Evolutionary conservation across 1,139 yeast genomes (phyloP).

Genomic region (Candida labiduridarum): DNA sequence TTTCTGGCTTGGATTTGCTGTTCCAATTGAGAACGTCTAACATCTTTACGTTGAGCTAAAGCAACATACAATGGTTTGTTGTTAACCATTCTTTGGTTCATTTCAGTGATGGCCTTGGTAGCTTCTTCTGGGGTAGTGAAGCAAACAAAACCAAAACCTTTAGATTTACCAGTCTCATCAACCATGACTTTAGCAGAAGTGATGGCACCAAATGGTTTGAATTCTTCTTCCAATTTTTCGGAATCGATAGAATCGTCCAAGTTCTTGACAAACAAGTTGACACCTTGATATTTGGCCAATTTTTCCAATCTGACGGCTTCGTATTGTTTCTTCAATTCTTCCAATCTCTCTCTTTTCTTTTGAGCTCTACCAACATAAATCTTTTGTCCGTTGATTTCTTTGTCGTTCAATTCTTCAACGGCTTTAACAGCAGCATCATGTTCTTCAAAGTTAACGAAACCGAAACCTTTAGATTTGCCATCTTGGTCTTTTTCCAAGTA

Average conservation of each 20-base stretch:
- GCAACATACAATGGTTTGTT: constrained; percentile 99
- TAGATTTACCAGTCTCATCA: constrained; percentile 92
- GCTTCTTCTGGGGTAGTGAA: constrained; percentile 99
- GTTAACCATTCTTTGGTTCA: constrained; percentile 95
- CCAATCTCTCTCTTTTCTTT: constrained; percentile 97
- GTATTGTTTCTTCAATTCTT: constrained; percentile 93
- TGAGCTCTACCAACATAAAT: constrained; percentile 98
- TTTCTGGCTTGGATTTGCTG: constrained; percentile 98
- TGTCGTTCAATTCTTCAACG: constrained; percentile 88
- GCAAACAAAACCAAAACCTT: constrained; percentile 98
- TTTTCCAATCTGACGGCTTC: constrained; percentile 93
- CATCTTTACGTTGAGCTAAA: constrained; percentile 98
- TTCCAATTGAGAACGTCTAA: constrained; percentile 94
- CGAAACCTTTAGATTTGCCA: constrained; percentile 94
- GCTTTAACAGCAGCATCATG: constrained; percentile 92
- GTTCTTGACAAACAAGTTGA: constrained; percentile 95
- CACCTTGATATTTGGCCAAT: constrained; percentile 95
- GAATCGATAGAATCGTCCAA: constrained; percentile 92
- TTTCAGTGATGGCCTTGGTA: constrained; percentile 96
- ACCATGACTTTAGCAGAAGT: constrained; percentile 97
- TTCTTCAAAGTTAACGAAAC: constrained; percentile 86
- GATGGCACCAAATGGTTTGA: constrained; percentile 90
- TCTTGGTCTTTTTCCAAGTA: constrained; percentile 80
- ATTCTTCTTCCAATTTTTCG: constrained; percentile 89
- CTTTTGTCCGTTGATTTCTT: constrained; percentile 81